Percentiles rank a stretch among this genome's conserved stretches.
These are phyloP conservation scores for Rhizophora mangle DNA, from an alignment of 345 rosid species.

Conservation along the genomic window DNA sequence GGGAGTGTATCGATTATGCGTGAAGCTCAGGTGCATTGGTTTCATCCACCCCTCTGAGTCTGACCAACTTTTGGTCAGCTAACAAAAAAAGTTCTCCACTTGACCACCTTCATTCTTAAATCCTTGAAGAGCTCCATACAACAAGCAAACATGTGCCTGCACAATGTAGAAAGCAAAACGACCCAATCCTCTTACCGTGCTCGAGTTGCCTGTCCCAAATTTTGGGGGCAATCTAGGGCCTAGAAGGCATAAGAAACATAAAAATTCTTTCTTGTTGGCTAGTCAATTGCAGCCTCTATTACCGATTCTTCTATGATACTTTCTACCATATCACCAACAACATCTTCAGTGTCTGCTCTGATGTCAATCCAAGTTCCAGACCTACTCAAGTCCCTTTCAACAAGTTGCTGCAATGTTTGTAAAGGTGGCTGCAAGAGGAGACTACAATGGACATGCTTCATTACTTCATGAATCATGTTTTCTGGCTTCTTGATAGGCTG, in stretches of 20 bases:
- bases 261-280: slow-evolving; percentile 11
- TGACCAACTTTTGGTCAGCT: neutral
- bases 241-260: slow-evolving; percentile 1
- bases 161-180: neutral
- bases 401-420: slow-evolving; percentile 41
- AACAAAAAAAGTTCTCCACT: neutral
- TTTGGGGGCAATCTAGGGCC: neutral
- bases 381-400: slow-evolving; percentile 46
- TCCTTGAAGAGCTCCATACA: neutral
- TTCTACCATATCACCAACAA: slow-evolving; percentile 45
- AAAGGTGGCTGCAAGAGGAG: slow-evolving; percentile 23
- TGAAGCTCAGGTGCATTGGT: neutral
- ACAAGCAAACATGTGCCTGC: neutral
- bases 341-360: slow-evolving; percentile 43
- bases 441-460: slow-evolving; percentile 49
- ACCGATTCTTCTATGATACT: slow-evolving; percentile 47
- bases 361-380: slow-evolving; percentile 49
- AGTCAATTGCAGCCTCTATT: slow-evolving; percentile 35
- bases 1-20: neutral
- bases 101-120: too few relatives aligned
- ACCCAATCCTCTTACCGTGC: neutral
- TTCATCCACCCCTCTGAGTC: neutral
- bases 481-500: slow-evolving; percentile 16
- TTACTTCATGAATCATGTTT: slow-evolving; percentile 37
- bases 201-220: neutral